Evolutionary conservation across 106 monocot genomes (phyloP), one percentile per base, ranked within the genome.

Genomic region (Xerophyta viscosa): DNA sequence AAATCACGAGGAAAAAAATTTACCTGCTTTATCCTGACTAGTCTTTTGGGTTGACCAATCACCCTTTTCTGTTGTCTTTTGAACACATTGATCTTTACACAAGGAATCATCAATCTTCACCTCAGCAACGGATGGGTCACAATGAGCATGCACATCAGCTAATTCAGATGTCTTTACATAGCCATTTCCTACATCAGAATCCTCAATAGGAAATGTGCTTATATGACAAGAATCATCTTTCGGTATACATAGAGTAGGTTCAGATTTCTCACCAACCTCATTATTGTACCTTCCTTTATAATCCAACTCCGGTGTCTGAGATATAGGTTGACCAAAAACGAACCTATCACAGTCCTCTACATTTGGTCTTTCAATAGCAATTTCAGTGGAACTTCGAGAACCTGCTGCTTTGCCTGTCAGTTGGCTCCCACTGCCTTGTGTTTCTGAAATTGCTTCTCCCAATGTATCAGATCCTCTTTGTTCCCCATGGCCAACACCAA

Each of bases 371-470:
- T 48, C 59, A 67, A 24, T 25, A 52, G n/a, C 17, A 17, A 19
- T 36, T 30, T 46, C 15, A 67, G 24, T 33, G 17, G 57, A 62
- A 50, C 22, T 23, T 62, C 62, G 46, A 24, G 8, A 39, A 20
- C 57, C 46, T 6, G 20, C 13, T 37, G 44, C 25, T 15, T 10
- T 2, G 18, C 46, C 22, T 67, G 30, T 61, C 65, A 39, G 31
- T 28, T 37, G 50, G 27, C 19, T 57, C 13, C 48, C 21, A 54
- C 27, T 12, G 24, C 56, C 67, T 47, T 68, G 56, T 6, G 46
- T 66, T 39, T 64, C 70, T 55, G 60, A 56, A 63, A 56, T 41
- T 46, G 27, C 57, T 37, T 61, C 37, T 2, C 48, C 42, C 13
- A n/a, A 47, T 23, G 37, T 24, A 31, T 41, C 33, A 36, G 46